Conservation (phyloP, 1,284 basidiomycete genomes). For the Malassezia obtusa region DNA sequence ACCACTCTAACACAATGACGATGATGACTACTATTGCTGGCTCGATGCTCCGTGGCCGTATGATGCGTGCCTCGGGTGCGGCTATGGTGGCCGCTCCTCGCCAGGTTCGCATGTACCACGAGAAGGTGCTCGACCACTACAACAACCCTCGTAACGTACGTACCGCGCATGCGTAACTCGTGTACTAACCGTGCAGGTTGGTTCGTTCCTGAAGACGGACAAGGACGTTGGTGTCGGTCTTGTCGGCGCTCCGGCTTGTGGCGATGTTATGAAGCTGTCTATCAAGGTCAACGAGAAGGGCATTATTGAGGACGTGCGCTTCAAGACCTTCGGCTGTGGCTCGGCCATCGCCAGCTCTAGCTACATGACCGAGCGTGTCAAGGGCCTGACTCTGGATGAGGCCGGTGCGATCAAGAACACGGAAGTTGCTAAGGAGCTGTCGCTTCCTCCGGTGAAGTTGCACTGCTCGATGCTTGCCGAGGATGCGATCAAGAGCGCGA, state of each 20-base stretch:
- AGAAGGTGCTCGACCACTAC: constrained; percentile 48
- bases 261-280: constrained; percentile 97
- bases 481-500: constrained; percentile 69
- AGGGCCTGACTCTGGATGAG: constrained; percentile 83
- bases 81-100: not conserved
- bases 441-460: constrained; percentile 82
- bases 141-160: constrained; percentile 47
- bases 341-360: constrained; percentile 79
- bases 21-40: not conserved
- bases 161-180: no score
- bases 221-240: constrained; percentile 89
- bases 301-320: constrained; percentile 95
- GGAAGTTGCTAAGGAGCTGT: constrained; percentile 84
- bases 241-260: constrained; percentile 89
- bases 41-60: not conserved
- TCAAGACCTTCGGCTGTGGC: constrained; percentile 64
- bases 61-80: constrained; percentile 3
- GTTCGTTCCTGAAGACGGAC: constrained; percentile 85
- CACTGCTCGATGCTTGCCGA: constrained; percentile 78
- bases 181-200: constrained; percentile 60
- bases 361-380: constrained; percentile 79
- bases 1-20: constrained; percentile 9
- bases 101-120: constrained; percentile 33
- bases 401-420: constrained; percentile 97
- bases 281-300: constrained; percentile 89